Evolutionary conservation across 805 yeast genomes (phyloP).

Genomic region (Yarrowia sp.): DNA sequence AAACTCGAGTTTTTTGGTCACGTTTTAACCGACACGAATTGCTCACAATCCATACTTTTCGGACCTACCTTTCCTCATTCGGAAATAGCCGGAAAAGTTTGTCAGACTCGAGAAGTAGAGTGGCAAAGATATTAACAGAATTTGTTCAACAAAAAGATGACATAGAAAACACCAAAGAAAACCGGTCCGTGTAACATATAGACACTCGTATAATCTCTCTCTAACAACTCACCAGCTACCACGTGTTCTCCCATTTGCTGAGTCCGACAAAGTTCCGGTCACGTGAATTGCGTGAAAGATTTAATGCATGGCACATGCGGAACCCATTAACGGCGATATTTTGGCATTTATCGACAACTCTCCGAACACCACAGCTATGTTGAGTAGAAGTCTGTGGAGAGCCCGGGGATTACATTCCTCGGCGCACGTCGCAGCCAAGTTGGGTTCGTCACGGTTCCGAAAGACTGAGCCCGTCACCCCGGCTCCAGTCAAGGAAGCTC

Average conservation of each 20-base stretch:
- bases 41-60: too few species aligned
- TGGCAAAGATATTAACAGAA: not conserved
- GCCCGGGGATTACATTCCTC: constrained; percentile 14
- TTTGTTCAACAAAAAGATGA: not conserved
- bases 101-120: not conserved
- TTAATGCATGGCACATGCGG: constrained; percentile 17
- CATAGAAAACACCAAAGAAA: too few species aligned
- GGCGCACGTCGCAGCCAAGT: not conserved
- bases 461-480: not conserved
- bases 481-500: not conserved
- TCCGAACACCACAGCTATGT: not conserved
- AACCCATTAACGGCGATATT: not conserved
- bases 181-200: too few species aligned
- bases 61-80: not conserved
- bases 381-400: constrained; percentile 16
- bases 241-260: not conserved
- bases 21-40: too few species aligned
- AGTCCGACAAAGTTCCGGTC: constrained; percentile 17
- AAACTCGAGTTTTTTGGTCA: too few species aligned
- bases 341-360: not conserved
- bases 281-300: constrained; percentile 17
- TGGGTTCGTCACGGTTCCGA: constrained; percentile 16
- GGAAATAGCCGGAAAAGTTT: constrained; percentile 9
- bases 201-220: too few species aligned
- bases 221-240: too few species aligned